Evolutionary conservation across 306 rosid species (phyloP).

Genomic region (Macrotyloma uniflorum): DNA sequence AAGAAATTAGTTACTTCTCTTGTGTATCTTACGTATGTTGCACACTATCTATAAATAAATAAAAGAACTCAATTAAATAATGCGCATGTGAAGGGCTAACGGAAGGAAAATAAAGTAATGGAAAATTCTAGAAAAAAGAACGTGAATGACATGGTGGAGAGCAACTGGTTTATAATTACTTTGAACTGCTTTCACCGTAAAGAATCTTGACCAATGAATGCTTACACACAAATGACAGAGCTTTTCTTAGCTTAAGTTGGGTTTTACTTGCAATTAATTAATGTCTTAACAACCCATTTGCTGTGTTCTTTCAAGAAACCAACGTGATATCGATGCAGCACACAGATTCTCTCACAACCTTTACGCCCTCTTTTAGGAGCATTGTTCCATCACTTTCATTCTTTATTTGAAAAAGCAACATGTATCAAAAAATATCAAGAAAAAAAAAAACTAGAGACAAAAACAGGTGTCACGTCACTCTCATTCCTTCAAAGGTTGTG

Average conservation of each 20-base stretch:
- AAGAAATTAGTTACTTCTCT: background rate
- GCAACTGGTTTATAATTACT: background rate
- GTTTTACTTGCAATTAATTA: constrained; percentile 7
- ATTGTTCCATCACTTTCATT: constrained; percentile 5
- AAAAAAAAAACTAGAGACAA: background rate
- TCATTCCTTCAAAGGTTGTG: constrained; percentile 4
- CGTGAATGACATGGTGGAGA: constrained; percentile 7
- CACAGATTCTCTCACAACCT: constrained; percentile 1
- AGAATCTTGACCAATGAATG: background rate
- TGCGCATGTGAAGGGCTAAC: constrained; percentile 7
- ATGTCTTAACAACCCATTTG: background rate
- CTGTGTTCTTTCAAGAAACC: constrained; percentile 3
- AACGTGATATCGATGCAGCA: background rate
- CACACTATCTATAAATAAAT: background rate
- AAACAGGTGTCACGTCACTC: constrained; percentile 15
- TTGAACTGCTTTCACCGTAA: background rate
- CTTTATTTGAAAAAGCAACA: background rate
- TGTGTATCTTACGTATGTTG: background rate
- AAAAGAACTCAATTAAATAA: background rate
- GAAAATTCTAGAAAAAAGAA: background rate
- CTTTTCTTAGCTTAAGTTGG: background rate
- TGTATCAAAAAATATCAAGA: background rate
- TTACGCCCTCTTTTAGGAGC: constrained; percentile 6
- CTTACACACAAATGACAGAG: background rate
- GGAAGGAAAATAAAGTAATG: background rate